phyloP scores from a whole-genome alignment of 495 filamentous ascomycete species.

The Xylaria flabelliformis region DNA sequence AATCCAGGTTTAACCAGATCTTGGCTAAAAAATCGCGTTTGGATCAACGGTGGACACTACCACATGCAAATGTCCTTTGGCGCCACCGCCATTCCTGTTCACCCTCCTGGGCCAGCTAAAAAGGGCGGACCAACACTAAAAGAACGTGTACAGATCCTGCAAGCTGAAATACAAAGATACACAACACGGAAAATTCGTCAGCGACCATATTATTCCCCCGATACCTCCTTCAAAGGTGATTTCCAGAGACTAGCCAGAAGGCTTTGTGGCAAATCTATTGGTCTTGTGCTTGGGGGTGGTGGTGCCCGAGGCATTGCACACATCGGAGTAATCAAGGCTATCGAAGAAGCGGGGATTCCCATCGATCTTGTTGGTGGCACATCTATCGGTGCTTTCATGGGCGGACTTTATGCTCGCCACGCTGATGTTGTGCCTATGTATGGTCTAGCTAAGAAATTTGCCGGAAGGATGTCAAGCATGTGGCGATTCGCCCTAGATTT shows the following conservation, averaged over 20 bases:
- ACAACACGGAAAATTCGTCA: constrained; percentile 86
- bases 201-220: constrained; percentile 85
- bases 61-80: constrained; percentile 96
- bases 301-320: constrained; percentile 91
- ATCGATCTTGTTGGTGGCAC: constrained; percentile 97
- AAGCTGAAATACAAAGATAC: constrained; percentile 97
- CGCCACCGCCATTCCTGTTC: constrained; percentile 75
- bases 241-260: constrained; percentile 92
- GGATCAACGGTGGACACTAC: constrained; percentile 99
- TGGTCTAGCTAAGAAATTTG: constrained; percentile 94
- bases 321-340: constrained; percentile 89
- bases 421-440: constrained; percentile 98
- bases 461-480: constrained; percentile 94
- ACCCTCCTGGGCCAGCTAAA: constrained; percentile 67
- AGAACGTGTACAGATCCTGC: constrained; percentile 89
- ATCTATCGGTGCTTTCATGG: constrained; percentile 97
- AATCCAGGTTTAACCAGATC: constrained; percentile 79
- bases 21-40: constrained; percentile 93
- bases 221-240: constrained; percentile 93
- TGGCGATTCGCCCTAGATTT: constrained; percentile 96
- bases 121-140: constrained; percentile 87
- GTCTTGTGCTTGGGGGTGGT: constrained; percentile 90
- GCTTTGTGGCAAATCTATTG: constrained; percentile 92
- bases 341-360: constrained; percentile 95
- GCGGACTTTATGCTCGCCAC: constrained; percentile 92